Percentiles rank a stretch among this genome's conserved stretches.
Evolutionary conservation across 1,139 yeast genomes (phyloP).

Genomic region (Scheffersomyces stambukii): DNA sequence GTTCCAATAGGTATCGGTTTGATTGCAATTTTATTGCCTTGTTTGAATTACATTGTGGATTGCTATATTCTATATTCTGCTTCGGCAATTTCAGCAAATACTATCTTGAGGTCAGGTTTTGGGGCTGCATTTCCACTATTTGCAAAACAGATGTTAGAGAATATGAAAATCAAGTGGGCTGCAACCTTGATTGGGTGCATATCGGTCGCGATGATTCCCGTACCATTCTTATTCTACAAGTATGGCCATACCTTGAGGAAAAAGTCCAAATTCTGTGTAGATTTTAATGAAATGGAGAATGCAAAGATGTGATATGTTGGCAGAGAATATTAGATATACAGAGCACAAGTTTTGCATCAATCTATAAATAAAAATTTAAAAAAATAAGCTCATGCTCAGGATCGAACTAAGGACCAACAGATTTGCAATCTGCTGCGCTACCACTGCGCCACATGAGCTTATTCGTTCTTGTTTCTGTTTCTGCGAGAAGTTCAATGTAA

Average conservation of each 20-base stretch:
- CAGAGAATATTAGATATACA: neutral
- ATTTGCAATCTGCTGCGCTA: slow-evolving; percentile 92
- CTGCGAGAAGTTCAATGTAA: no score
- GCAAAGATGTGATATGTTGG: no score
- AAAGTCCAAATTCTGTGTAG: slow-evolving; percentile 46
- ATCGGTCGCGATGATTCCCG: slow-evolving; percentile 59
- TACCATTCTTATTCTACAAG: slow-evolving; percentile 64
- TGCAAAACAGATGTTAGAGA: slow-evolving; percentile 63
- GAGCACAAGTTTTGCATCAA: neutral
- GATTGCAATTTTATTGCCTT: slow-evolving; percentile 69
- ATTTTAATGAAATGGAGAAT: slow-evolving; percentile 1
- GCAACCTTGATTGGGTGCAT: slow-evolving; percentile 73
- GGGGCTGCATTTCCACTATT: slow-evolving; percentile 49
- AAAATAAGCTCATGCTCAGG: slow-evolving; percentile 69
- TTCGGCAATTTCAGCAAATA: slow-evolving; percentile 83
- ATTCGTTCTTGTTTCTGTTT: no score
- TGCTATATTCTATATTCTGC: slow-evolving; percentile 76
- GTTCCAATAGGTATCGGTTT: slow-evolving; percentile 70
- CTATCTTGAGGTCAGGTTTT: slow-evolving; percentile 62
- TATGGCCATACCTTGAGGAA: slow-evolving; percentile 61
- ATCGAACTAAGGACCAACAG: slow-evolving; percentile 86
- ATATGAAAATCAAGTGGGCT: slow-evolving; percentile 80
- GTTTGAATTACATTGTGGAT: slow-evolving; percentile 76
- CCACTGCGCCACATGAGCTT: slow-evolving; percentile 83
- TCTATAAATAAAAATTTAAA: no score